Percentiles rank a stretch among this genome's conserved stretches.
Evolutionary conservation across 768 basidiomycete species (phyloP).

Genomic region (Termitomyces sp.): DNA sequence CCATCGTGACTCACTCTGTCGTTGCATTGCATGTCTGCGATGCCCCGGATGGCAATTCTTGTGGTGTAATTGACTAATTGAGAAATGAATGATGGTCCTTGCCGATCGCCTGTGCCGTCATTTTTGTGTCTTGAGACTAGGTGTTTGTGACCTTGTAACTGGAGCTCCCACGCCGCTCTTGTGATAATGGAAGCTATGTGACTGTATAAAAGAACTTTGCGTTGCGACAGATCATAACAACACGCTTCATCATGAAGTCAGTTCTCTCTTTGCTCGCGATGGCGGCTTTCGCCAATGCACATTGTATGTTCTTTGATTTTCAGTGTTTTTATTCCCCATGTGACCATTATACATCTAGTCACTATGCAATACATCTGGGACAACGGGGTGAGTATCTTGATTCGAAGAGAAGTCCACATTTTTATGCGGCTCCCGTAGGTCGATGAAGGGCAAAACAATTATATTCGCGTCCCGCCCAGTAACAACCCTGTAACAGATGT

Average conservation of each 20-base stretch:
- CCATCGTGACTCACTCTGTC: constrained; percentile 14
- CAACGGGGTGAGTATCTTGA: constrained; percentile 33
- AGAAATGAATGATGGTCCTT: neutral
- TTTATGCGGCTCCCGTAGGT: constrained; percentile 21
- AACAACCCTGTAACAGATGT: constrained; percentile 58
- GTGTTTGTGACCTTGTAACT: neutral
- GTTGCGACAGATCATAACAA: neutral
- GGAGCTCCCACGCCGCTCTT: neutral
- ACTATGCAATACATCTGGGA: constrained; percentile 52
- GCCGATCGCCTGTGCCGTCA: neutral
- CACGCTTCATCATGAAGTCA: constrained; percentile 27
- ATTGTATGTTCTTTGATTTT: constrained; percentile 18
- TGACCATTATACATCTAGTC: constrained; percentile 23
- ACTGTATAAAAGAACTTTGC: neutral
- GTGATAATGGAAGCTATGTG: neutral
- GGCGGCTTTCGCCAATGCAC: constrained; percentile 30
- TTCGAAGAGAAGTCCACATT: neutral
- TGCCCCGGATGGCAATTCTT: neutral
- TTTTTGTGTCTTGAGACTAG: neutral
- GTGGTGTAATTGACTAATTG: neutral
- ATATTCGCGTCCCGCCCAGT: constrained; percentile 44
- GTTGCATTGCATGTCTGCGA: neutral
- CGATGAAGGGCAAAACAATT: constrained; percentile 43
- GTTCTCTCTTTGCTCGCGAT: constrained; percentile 25
- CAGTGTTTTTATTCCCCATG: neutral